Evolutionary conservation across 2,329 filamentous ascomycete species (phyloP), one percentile per base, ranked within the genome.

Genomic region (Clonostachys byssicola): DNA sequence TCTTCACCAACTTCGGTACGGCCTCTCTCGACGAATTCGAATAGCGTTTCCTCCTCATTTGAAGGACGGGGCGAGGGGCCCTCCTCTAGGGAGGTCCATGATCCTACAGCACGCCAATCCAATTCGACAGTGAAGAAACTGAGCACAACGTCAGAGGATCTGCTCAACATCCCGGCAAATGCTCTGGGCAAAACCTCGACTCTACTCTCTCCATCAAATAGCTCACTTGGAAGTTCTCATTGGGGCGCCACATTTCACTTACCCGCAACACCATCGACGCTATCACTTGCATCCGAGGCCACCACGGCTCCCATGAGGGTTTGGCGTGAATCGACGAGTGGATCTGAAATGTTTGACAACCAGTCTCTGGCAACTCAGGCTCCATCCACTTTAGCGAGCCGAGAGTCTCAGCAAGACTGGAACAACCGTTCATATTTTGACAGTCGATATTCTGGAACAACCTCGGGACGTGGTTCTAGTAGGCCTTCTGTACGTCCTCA

Each of bases 401-500:
- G 23, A 30, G 23, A 30, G 23, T 30, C 23, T 30, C 23, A 30
- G 23, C 23, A 30, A 30, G 23, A 30, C 23, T 30, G 23, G 23
- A 30, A 30, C 9, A 30, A 30, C 23, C 23, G 23, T 30, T 30
- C 23, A 30, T 30, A 30, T 30, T 30, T 30, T 10, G 23, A 30
- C 23, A 30, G 23, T 30, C 23, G 23, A 30, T 30, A 30, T 10
- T 30, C 23, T 8, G 23, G 23, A 30, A 30, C 23, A 30, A 30
- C 23, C 23, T 30, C 23, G 23, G 23, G 23, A 30, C 23, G 23
- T 30, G 23, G 23, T 30, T 30, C 23, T 30, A 44, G 10, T 10
- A 39, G 12, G 38, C 49, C 16, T 47, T 40, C 12, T 46, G 42
- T 18, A 42, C 44, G 14, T 47, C 47, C 4, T 45, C 44, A 17